phyloP scores from a whole-genome alignment of 768 basidiomycete species.

The Phaeotremella fagi region DNA sequence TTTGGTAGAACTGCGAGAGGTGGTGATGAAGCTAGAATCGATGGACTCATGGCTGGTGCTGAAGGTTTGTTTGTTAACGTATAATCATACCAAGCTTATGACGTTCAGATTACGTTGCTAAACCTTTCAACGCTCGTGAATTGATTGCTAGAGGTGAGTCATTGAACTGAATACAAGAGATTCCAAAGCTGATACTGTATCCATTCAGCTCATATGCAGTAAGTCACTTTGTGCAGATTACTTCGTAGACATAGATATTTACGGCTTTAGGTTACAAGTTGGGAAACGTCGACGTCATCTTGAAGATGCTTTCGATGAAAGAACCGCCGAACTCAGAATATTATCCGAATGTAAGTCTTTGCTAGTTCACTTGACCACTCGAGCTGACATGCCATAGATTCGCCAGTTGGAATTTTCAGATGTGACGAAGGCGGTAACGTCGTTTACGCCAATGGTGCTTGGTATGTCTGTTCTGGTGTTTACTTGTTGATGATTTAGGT shows the following conservation, averaged over 20 bases:
- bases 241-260: conserved; percentile 1
- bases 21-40: conserved; percentile 48
- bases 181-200: not conserved
- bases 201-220: conserved; percentile 10
- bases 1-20: conserved; percentile 45
- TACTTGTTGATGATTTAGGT: conserved; percentile 1
- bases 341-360: conserved; percentile 35
- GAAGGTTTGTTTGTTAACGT: conserved; percentile 36
- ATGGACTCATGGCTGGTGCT: conserved; percentile 49
- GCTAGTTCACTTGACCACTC: not conserved
- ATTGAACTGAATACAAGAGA: conserved; percentile 2
- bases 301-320: conserved; percentile 36
- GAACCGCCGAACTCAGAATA: conserved; percentile 42
- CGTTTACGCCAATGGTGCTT: conserved; percentile 31
- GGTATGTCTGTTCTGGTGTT: conserved; percentile 10
- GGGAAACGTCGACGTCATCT: conserved; percentile 46
- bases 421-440: conserved; percentile 19
- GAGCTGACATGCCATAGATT: conserved; percentile 10
- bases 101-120: conserved; percentile 48
- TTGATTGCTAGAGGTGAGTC: conserved; percentile 47
- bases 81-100: conserved; percentile 29
- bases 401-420: conserved; percentile 46
- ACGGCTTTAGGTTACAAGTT: conserved; percentile 41
- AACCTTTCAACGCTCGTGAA: conserved; percentile 49
- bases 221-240: conserved; percentile 2